phyloP scores from a whole-genome alignment of 257 asterid genomes.

The Osmanthus fragrans region DNA sequence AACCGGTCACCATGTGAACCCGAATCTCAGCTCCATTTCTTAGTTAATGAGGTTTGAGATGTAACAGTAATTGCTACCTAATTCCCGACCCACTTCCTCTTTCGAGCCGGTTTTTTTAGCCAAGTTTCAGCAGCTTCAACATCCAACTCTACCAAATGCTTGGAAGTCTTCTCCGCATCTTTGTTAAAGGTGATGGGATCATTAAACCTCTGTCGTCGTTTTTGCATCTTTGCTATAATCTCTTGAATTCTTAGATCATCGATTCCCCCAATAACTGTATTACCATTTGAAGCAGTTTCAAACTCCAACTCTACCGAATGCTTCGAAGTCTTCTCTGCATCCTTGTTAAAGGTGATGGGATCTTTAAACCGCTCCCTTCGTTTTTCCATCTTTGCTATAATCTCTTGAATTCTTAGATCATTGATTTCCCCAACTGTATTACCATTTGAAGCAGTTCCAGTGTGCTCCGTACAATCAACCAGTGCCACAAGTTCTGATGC shows the following conservation, averaged over 20 bases:
- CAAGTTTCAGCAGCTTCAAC: conserved; percentile 28
- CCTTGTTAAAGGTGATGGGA: conserved; percentile 33
- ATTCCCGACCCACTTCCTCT: conserved; percentile 61
- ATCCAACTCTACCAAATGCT: conserved; percentile 23
- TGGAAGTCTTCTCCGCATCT: conserved; percentile 33
- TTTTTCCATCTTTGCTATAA: conserved; percentile 65
- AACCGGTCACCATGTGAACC: neutral
- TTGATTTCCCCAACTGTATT: conserved; percentile 20
- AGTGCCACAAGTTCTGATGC: conserved; percentile 18
- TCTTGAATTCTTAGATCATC: conserved; percentile 49
- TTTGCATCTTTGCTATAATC: conserved; percentile 66
- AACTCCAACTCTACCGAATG: conserved; percentile 22
- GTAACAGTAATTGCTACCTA: conserved; percentile 20
- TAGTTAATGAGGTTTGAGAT: conserved; percentile 12
- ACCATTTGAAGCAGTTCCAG: conserved; percentile 20
- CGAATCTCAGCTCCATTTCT: neutral
- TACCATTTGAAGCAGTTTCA: conserved; percentile 24
- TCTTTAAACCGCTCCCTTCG: conserved; percentile 61
- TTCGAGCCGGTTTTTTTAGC: conserved; percentile 53
- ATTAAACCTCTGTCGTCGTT: conserved; percentile 58
- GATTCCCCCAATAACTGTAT: conserved; percentile 23
- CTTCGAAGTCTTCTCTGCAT: conserved; percentile 30
- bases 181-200: conserved; percentile 34
- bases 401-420: conserved; percentile 50
- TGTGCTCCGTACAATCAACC: conserved; percentile 13